Conservation (phyloP, 2,329 filamentous ascomycete genomes). For the Talaromyces sp. region DNA sequence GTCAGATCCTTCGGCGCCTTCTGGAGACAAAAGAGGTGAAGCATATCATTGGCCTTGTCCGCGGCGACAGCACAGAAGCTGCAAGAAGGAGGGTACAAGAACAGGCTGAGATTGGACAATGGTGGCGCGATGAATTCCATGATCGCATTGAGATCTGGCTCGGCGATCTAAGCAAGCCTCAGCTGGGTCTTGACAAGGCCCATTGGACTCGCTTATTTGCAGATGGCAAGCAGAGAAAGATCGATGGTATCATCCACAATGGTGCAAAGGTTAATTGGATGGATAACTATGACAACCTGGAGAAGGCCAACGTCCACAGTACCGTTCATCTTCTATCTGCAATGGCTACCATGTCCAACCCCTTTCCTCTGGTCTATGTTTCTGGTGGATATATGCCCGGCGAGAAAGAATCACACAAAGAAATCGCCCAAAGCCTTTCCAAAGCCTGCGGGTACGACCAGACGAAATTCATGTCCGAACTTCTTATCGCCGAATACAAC, state of each 20-base stretch:
- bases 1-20: neutral
- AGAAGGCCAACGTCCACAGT: constrained; percentile 9
- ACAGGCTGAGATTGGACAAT: constrained; percentile 3
- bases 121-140: neutral
- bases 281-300: constrained; percentile 6
- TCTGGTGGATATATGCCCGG: constrained; percentile 8
- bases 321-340: constrained; percentile 10
- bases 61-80: neutral
- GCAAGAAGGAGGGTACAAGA: neutral
- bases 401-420: neutral
- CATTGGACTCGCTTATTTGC: constrained; percentile 2
- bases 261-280: constrained; percentile 12
- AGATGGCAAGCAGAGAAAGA: neutral
- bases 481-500: constrained; percentile 6
- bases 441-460: constrained; percentile 9
- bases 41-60: constrained; percentile 3
- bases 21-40: neutral
- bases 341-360: neutral
- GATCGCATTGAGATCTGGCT: constrained; percentile 8
- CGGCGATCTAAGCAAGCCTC: constrained; percentile 7
- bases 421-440: constrained; percentile 6
- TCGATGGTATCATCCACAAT: constrained; percentile 11
- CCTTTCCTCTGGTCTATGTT: constrained; percentile 5
- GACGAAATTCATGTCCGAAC: constrained; percentile 12
- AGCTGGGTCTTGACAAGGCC: constrained; percentile 6